Base-by-base conservation (phyloP, 78 protist species). In the Dictyostelium intermedium region DNA sequence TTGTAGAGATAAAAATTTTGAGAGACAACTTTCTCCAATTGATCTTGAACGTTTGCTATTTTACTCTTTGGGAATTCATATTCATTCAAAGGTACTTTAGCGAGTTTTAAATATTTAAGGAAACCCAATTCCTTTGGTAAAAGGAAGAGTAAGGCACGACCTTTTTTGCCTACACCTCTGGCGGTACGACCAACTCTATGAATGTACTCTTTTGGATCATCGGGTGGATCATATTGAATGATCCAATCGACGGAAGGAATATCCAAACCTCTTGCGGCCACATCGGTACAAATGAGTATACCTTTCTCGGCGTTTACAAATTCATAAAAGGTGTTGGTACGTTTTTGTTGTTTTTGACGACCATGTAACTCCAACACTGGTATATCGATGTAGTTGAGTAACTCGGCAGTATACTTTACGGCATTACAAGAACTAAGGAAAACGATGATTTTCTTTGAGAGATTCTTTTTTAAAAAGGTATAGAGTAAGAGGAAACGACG, bases 211-310 rank as follows among this genome's bases (percentile, higher is more conserved):
- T 87, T 87, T 18, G 99, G 98, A 74, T 98, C 99, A 80, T 98
- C 99, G 3, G 99, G 99, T 20, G 99, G 99, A 84, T 99, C 99
- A 79, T 43, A 99, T 97, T 99, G 99, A 43, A 99, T 82, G 70
- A 99, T 98, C 99, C 99, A 98, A 91, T 99, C 99, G 16, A 99
- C 99, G 1, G 66, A 83, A 8, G 99, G 99, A 70, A 99, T 99
- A 95, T 99, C 99, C 2, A 99, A 89, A 11, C 99, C 99, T 27
- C 99, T 98, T 0, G 99, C 99, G 1, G 99, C 99, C 34, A 99
- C 99, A 85, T 99, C 99, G 0, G 99, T 99, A 81, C 98, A 98
- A 14, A 99, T 85, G 13, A 99, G 94, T 14, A 98, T 97, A 73
- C 99, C 99, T 13, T 60, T 69, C 47, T 96, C 74, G 0, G 99